These are phyloP conservation scores for Nemania abortiva DNA, from an alignment of 2,329 filamentous ascomycete species.

Conservation along the genomic window DNA sequence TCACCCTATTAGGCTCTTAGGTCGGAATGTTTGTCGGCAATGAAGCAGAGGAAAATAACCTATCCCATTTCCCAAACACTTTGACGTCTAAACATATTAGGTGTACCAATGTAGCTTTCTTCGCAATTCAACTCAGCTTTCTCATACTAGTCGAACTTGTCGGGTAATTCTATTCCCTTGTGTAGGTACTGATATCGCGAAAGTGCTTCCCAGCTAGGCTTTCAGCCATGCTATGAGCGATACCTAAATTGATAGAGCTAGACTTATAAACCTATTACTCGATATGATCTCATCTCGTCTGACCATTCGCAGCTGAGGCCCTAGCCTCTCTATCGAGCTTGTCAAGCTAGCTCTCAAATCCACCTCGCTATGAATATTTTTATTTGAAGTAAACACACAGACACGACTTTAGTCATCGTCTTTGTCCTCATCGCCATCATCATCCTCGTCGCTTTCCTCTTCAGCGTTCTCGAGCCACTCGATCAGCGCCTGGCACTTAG, in stretches of 20 bases:
- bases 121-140: too few species aligned
- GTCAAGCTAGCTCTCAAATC: background rate
- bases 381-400: background rate
- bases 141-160: too few species aligned
- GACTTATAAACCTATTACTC: background rate
- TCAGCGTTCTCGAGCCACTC: slow-evolving; percentile 86
- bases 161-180: background rate
- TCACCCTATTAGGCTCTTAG: too few species aligned
- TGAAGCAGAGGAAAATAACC: too few species aligned
- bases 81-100: too few species aligned
- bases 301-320: background rate
- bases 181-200: background rate
- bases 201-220: background rate
- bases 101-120: too few species aligned
- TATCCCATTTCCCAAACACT: too few species aligned
- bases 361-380: background rate
- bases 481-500: slow-evolving; percentile 81
- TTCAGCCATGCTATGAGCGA: background rate
- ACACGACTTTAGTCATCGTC: slow-evolving; percentile 16
- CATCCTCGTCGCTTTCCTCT: slow-evolving; percentile 77
- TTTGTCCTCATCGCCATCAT: slow-evolving; percentile 72
- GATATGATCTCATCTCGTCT: background rate
- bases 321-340: background rate
- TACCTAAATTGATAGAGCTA: background rate
- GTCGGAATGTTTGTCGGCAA: too few species aligned